Evolutionary conservation across 257 asterid genomes (phyloP).

Genomic region (Solanum habrochaites): DNA sequence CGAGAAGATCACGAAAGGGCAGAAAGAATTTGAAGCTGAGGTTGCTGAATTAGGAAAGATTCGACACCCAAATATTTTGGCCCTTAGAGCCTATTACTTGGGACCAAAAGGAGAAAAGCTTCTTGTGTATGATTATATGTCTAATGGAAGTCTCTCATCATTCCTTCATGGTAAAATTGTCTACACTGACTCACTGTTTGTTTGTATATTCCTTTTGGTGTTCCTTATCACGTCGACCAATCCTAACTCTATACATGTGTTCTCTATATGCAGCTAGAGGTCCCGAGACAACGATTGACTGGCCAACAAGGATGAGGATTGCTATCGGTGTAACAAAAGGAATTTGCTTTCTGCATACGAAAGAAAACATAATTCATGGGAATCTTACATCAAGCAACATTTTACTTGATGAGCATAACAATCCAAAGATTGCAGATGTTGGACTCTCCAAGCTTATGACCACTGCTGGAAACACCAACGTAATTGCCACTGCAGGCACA

Average conservation of each 20-base stretch:
- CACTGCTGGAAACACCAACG: conserved; percentile 29
- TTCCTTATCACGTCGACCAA: neutral
- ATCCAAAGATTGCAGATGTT: conserved; percentile 54
- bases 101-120: conserved; percentile 99
- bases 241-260: neutral
- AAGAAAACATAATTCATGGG: conserved; percentile 45
- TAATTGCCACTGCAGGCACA: conserved; percentile 36
- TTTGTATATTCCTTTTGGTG: neutral
- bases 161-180: conserved; percentile 67
- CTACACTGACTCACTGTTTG: neutral
- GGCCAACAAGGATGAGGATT: conserved; percentile 70
- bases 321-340: conserved; percentile 67
- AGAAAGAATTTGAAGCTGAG: conserved; percentile 74
- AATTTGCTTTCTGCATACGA: conserved; percentile 47
- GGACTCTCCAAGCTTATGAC: conserved; percentile 36
- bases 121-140: conserved; percentile 80
- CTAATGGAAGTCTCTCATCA: conserved; percentile 87
- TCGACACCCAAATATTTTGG: conserved; percentile 54
- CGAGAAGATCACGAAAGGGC: conserved; percentile 78
- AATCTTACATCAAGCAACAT: conserved; percentile 60
- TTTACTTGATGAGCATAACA: conserved; percentile 50
- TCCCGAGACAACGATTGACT: conserved; percentile 37
- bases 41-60: conserved; percentile 75
- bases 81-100: conserved; percentile 79
- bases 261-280: conserved; percentile 25